Base-by-base conservation (phyloP, 208 protist genomes). In the Crithidia brevicula region DNA sequence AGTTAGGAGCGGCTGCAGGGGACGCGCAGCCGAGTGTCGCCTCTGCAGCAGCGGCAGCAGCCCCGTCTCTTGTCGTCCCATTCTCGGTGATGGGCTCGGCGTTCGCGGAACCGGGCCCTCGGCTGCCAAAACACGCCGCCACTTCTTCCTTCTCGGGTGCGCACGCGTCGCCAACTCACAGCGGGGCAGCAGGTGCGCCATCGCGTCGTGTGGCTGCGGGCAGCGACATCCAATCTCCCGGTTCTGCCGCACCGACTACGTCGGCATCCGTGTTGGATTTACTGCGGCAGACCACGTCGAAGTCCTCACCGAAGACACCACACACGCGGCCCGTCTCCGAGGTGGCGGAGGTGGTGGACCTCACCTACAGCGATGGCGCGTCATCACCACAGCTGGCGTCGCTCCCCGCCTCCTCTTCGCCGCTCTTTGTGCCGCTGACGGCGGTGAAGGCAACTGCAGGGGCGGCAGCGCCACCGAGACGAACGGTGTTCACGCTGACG, bases 401-500 rank as follows among this genome's bases (percentile, higher is more conserved):
- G 10, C 9, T 36, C 3, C 33, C 28, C 31, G 20, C 25, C n/a
- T n/a, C n/a, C n/a, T n/a, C n/a, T n/a, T n/a, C n/a, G n/a, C n/a
- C n/a, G n/a, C n/a, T n/a, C n/a, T n/a, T n/a, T n/a, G n/a, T n/a
- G n/a, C n/a, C n/a, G 18, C 5, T 57, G 45, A 27, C 16, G 30
- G 33, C 16, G 23, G 36, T 25, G 11, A 23, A n/a, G 30, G 6
- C 72, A 8, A 11, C 42, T 34, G 34, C 60, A 15, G 42, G 31
- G 4, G 25, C 20, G 13, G 8, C 57, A 15, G 47, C 36, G 23
- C 56, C 49, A 22, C 40, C 64, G 20, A 69, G 76, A 15, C 68
- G 77, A 27, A 82, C 77, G 3, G 68, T 74, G 15, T 82, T 82
- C 46, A 76, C 71, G 13, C 33, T 82, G n/a, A 42, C 40, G 18